These are phyloP conservation scores for Yamadazyma atmosphaerica DNA, from an alignment of 1,139 yeast species.

Conservation along the genomic window DNA sequence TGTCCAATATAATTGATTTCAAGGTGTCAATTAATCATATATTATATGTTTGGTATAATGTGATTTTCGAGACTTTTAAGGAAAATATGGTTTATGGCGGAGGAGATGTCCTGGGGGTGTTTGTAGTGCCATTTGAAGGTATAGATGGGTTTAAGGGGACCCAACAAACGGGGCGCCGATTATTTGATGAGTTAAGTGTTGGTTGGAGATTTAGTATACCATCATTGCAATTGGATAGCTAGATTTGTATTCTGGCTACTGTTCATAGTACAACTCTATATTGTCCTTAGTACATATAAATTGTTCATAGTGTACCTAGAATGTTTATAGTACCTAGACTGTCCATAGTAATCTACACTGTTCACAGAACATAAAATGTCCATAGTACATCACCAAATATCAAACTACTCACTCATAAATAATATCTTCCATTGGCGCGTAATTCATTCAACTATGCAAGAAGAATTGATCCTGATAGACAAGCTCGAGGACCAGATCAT, in stretches of 20 bases:
- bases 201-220: too few relatives aligned
- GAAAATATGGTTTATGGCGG: too few relatives aligned
- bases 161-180: constrained; percentile 47
- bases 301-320: too few relatives aligned
- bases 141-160: constrained; percentile 76
- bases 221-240: too few relatives aligned
- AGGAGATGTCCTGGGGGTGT: too few relatives aligned
- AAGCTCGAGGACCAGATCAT: constrained; percentile 48
- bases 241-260: too few relatives aligned
- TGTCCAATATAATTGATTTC: neutral
- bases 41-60: constrained; percentile 34
- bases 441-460: constrained; percentile 25
- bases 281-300: too few relatives aligned
- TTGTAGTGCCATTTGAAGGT: constrained; percentile 46
- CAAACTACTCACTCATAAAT: neutral
- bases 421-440: neutral
- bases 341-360: too few relatives aligned
- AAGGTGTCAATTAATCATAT: constrained; percentile 8
- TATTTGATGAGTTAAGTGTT: constrained; percentile 40
- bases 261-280: too few relatives aligned
- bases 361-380: too few relatives aligned
- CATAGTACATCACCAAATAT: too few relatives aligned
- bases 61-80: constrained; percentile 9
- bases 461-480: constrained; percentile 43
- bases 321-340: too few relatives aligned